Percentiles rank a stretch among this genome's conserved stretches.
These are phyloP conservation scores for Ustilaginoidea virens DNA, from an alignment of 2,329 filamentous ascomycete species.

Conservation along the genomic window DNA sequence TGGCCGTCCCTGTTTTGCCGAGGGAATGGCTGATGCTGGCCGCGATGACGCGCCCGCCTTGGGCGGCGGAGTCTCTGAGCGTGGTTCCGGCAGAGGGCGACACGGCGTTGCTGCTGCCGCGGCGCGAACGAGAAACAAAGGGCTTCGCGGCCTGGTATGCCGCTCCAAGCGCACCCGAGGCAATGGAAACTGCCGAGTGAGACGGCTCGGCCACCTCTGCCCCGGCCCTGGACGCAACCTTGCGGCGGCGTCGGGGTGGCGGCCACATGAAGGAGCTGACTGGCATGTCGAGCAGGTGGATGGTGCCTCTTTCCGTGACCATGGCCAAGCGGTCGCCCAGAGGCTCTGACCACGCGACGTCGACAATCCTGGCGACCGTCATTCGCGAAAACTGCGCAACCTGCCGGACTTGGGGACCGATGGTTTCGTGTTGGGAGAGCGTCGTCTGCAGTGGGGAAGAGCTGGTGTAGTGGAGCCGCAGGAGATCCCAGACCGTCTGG, in stretches of 20 bases:
- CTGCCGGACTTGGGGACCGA: conserved; percentile 55
- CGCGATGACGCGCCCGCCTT: conserved; percentile 56
- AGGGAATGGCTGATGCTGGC: conserved; percentile 61
- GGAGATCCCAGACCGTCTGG: conserved; percentile 68
- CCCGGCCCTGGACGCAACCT: conserved; percentile 25
- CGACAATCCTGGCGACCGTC: conserved; percentile 81
- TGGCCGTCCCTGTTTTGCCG: conserved; percentile 53
- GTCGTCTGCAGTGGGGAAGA: conserved; percentile 41
- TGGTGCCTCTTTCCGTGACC: conserved; percentile 86
- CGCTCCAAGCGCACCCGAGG: conserved; percentile 54
- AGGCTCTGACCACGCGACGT: conserved; percentile 74
- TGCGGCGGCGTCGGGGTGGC: conserved; percentile 44
- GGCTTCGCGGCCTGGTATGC: conserved; percentile 54
- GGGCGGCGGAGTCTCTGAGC: conserved; percentile 46
- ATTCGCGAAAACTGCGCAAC: conserved; percentile 80
- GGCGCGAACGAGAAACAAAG: conserved; percentile 38
- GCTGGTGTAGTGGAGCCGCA: conserved; percentile 47
- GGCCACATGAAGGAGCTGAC: conserved; percentile 77
- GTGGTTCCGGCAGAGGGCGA: conserved; percentile 22
- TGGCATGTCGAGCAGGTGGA: conserved; percentile 82
- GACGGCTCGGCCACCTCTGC: conserved; percentile 32
- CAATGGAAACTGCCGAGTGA: conserved; percentile 47
- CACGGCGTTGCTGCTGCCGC: conserved; percentile 25
- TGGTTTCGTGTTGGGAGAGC: conserved; percentile 24
- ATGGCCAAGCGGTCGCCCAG: conserved; percentile 73